A percentile compares a stretch with the other conserved stretches of the same genome.
Evolutionary conservation across 192 early-diverging fungal species (phyloP).

Genomic region (Dissophora globulifera): DNA sequence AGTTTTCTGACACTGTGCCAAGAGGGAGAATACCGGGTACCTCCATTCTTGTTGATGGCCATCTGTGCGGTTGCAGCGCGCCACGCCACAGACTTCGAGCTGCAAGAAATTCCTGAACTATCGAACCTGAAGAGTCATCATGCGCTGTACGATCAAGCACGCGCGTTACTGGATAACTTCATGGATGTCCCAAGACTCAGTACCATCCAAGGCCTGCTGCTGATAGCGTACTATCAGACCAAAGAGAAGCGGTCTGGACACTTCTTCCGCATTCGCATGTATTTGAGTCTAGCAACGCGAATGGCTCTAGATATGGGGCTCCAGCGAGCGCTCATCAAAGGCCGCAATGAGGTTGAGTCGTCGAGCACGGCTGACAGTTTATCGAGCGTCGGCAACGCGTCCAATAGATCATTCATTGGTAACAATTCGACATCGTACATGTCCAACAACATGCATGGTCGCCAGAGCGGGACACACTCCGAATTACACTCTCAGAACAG

Average conservation of each 20-base stretch:
- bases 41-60: slow-evolving; percentile 63
- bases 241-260: slow-evolving; percentile 58
- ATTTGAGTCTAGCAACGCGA: slow-evolving; percentile 66
- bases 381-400: background rate
- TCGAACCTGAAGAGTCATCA: slow-evolving; percentile 43
- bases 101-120: slow-evolving; percentile 45
- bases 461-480: background rate
- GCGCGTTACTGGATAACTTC: slow-evolving; percentile 56
- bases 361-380: slow-evolving; percentile 16
- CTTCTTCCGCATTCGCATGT: slow-evolving; percentile 62
- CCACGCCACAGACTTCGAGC: slow-evolving; percentile 49
- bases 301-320: slow-evolving; percentile 82
- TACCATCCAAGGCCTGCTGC: slow-evolving; percentile 62
- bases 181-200: slow-evolving; percentile 62
- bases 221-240: slow-evolving; percentile 63
- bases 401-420: background rate
- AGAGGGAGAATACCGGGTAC: slow-evolving; percentile 49
- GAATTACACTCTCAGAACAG: background rate
- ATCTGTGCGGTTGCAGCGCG: slow-evolving; percentile 62
- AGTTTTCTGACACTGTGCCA: slow-evolving; percentile 56
- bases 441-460: background rate
- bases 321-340: slow-evolving; percentile 18
- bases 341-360: slow-evolving; percentile 19
- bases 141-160: slow-evolving; percentile 39
- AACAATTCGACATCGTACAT: slow-evolving; percentile 1